Conservation (phyloP, 176 grass and related monocot species). For the Triticum dicoccoides region DNA sequence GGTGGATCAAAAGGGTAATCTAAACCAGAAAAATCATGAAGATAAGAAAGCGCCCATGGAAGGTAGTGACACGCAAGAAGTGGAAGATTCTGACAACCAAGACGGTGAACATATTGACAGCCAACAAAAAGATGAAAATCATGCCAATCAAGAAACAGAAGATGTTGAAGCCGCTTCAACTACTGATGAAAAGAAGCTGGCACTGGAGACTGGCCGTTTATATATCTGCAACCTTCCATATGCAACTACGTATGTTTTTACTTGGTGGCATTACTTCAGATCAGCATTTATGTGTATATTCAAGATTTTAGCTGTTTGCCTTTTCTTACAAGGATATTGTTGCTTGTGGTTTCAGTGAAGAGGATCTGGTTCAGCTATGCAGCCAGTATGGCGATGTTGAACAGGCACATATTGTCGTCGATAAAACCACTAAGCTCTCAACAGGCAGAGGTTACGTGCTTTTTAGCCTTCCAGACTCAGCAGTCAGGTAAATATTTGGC, state of each 20-base stretch:
- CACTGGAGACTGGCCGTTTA: constrained; percentile 82
- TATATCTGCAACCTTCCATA: constrained; percentile 94
- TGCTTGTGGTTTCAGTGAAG: constrained; percentile 64
- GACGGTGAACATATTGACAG: constrained; percentile 24
- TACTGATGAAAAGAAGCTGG: constrained; percentile 73
- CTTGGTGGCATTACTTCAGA: constrained; percentile 12
- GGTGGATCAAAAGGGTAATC: constrained; percentile 30
- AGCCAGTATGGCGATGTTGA: constrained; percentile 74
- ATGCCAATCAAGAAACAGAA: constrained; percentile 38
- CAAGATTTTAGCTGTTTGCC: constrained; percentile 12
- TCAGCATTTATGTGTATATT: constrained; percentile 19
- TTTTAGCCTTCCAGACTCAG: constrained; percentile 84
- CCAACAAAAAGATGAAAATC: constrained; percentile 26
- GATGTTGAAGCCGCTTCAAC: constrained; percentile 39
- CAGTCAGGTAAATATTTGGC: constrained; percentile 61
- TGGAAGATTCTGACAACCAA: constrained; percentile 36
- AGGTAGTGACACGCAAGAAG: constrained; percentile 12
- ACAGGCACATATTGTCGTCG: constrained; percentile 79
- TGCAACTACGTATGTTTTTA: constrained; percentile 63
- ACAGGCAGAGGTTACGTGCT: constrained; percentile 89
- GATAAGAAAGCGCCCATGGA: constrained; percentile 10
- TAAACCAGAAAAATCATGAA: constrained; percentile 23
- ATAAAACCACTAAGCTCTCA: constrained; percentile 81
- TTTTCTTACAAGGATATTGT: constrained; percentile 28
- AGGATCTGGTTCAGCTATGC: constrained; percentile 74